A percentile compares a stretch with the other conserved stretches of the same genome.
Conservation (phyloP, 441 rosid species). For the Gossypium aridum region DNA sequence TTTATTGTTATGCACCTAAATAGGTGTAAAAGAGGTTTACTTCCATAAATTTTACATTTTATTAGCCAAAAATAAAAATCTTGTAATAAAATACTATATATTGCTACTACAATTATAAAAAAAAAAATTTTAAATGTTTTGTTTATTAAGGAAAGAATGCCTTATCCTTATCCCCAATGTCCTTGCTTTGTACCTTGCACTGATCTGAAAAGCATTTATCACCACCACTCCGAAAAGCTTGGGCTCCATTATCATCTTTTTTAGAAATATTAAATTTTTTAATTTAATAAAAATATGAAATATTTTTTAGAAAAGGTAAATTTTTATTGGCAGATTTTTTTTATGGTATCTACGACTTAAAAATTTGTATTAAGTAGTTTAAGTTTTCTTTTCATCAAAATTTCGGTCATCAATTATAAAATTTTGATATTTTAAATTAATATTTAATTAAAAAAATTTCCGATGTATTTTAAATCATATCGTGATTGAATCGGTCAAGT, state of each 20-base stretch:
- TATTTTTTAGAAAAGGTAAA: too few species aligned
- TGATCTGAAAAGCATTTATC: neutral
- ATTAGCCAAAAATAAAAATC: neutral
- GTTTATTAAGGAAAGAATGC: too few species aligned
- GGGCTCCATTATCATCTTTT: neutral
- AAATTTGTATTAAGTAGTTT: too few species aligned
- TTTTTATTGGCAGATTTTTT: too few species aligned
- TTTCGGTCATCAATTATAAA: too few species aligned
- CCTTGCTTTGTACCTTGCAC: conserved; percentile 6
- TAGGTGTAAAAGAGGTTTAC: neutral
- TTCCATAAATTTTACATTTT: neutral
- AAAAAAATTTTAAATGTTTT: neutral
- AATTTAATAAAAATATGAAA: neutral
- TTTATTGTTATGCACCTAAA: neutral
- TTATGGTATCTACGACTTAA: too few species aligned
- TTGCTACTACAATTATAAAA: neutral
- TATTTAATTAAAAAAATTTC: too few species aligned
- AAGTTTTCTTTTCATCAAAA: too few species aligned
- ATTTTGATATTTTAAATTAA: too few species aligned
- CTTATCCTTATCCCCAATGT: neutral
- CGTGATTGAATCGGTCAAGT: fast-evolving
- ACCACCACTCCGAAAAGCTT: neutral
- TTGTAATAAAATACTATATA: neutral
- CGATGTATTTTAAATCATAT: too few species aligned
- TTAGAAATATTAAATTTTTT: neutral